Percentiles rank a stretch among this genome's conserved stretches.
Evolutionary conservation across 2,329 filamentous ascomycete genomes (phyloP).

Genomic region (Scleromitrula shiraiana): DNA sequence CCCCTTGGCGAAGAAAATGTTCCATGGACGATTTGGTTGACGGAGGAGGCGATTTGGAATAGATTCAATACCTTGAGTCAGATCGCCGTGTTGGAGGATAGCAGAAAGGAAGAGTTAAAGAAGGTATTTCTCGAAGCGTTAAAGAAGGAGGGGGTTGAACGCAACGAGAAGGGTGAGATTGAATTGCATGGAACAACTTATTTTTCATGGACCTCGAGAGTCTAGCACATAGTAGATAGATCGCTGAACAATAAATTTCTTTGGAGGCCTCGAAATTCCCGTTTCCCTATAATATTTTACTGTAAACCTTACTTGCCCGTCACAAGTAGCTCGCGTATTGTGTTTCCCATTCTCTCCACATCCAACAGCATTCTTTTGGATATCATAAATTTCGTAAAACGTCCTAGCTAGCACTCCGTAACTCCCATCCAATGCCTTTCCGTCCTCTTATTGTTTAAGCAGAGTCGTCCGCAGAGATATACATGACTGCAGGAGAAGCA

Average conservation of each 20-base stretch:
- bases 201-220: conserved; percentile 51
- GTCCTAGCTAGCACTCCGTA: conserved; percentile 9
- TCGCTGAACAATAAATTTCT: background rate
- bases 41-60: conserved; percentile 53
- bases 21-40: conserved; percentile 50
- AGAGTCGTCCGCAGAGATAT: conserved; percentile 28
- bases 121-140: conserved; percentile 47
- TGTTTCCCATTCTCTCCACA: background rate
- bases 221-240: conserved; percentile 20
- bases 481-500: conserved; percentile 25
- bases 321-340: too few species aligned
- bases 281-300: background rate
- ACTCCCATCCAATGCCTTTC: conserved; percentile 9
- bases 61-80: conserved; percentile 61
- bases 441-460: conserved; percentile 4
- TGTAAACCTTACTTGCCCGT: background rate
- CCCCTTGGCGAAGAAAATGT: conserved; percentile 51
- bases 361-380: conserved; percentile 3
- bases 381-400: conserved; percentile 15
- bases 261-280: background rate
- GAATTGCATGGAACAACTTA: conserved; percentile 56
- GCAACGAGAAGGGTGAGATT: conserved; percentile 54
- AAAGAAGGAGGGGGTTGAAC: conserved; percentile 43
- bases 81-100: conserved; percentile 48
- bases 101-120: conserved; percentile 40